Evolutionary conservation across 768 basidiomycete species (phyloP).

Genomic region (Naganishia kalamii): DNA sequence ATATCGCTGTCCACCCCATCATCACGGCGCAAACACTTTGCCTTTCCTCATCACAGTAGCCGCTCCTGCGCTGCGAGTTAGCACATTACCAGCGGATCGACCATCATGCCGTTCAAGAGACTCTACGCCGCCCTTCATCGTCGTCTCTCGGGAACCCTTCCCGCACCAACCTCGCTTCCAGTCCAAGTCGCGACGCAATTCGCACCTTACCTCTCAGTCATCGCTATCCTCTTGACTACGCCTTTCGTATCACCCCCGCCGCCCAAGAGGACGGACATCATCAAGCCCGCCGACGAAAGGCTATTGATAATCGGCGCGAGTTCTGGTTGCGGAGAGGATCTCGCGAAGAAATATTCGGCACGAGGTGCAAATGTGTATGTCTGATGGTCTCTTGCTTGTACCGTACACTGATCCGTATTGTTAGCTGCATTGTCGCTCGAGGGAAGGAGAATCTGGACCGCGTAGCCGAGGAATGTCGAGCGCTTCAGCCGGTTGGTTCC

Average conservation of each 20-base stretch:
- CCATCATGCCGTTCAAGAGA: no score
- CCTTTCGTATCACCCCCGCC: neutral
- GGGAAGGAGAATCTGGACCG: constrained; percentile 12
- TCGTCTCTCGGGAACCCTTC: neutral
- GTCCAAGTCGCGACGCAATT: neutral
- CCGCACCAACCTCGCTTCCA: neutral
- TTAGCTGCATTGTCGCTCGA: constrained; percentile 49
- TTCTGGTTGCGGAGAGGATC: constrained; percentile 67
- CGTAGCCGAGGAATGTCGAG: constrained; percentile 14
- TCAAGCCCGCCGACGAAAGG: constrained; percentile 54
- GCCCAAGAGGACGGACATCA: constrained; percentile 30
- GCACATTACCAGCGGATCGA: no score
- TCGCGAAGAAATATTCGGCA: constrained; percentile 53
- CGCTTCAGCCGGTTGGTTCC: constrained; percentile 21
- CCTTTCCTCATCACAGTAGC: no score
- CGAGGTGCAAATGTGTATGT: constrained; percentile 60
- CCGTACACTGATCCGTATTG: no score
- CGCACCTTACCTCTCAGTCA: neutral
- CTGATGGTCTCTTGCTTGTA: no score
- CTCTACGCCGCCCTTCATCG: neutral
- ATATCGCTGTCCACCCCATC: no score
- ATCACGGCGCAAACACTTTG: no score
- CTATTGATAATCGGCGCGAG: constrained; percentile 77
- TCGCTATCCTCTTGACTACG: neutral
- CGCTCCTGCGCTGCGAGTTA: no score